Evolutionary conservation across 768 basidiomycete genomes (phyloP).

Genomic region (Pleurotus salmoneostramineus): DNA sequence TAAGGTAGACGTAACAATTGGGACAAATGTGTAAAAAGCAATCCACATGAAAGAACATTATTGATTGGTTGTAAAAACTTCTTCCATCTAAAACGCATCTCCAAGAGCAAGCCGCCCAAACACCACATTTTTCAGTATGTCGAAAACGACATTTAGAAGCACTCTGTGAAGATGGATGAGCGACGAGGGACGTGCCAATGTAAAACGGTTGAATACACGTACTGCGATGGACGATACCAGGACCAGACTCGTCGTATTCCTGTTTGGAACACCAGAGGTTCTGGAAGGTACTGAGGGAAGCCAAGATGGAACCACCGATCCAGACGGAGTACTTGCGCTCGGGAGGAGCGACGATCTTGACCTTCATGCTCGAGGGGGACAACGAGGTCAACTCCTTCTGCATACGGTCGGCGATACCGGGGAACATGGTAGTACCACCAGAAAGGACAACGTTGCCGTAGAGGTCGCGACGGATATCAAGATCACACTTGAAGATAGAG

Average conservation of each 20-base stretch:
- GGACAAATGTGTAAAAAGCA: neutral
- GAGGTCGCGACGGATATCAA: conserved; percentile 50
- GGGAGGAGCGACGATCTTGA: conserved; percentile 90
- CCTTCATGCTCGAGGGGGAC: conserved; percentile 88
- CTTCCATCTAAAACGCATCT: conserved; percentile 3
- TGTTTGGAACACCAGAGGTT: conserved; percentile 76
- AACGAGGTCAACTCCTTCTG: conserved; percentile 82
- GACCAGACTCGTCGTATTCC: conserved; percentile 64
- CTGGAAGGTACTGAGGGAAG: conserved; percentile 92
- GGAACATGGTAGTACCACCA: conserved; percentile 55
- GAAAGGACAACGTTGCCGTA: conserved; percentile 58
- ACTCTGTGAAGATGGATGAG: neutral
- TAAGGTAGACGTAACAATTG: neutral
- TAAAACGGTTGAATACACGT: conserved; percentile 15
- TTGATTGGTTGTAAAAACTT: conserved; percentile 1
- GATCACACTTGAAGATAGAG: conserved; percentile 50
- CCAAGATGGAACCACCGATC: conserved; percentile 85
- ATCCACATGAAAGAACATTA: conserved; percentile 8
- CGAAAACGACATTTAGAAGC: conserved; percentile 12
- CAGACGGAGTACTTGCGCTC: conserved; percentile 95
- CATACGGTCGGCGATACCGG: conserved; percentile 54
- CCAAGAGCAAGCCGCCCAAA: neutral
- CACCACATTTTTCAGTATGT: conserved; percentile 1
- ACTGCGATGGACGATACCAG: conserved; percentile 42
- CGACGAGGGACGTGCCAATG: conserved; percentile 12